Evolutionary conservation across 2,329 filamentous ascomycete species (phyloP), one percentile per base, ranked within the genome.

Genomic region (Phialophora tarda): DNA sequence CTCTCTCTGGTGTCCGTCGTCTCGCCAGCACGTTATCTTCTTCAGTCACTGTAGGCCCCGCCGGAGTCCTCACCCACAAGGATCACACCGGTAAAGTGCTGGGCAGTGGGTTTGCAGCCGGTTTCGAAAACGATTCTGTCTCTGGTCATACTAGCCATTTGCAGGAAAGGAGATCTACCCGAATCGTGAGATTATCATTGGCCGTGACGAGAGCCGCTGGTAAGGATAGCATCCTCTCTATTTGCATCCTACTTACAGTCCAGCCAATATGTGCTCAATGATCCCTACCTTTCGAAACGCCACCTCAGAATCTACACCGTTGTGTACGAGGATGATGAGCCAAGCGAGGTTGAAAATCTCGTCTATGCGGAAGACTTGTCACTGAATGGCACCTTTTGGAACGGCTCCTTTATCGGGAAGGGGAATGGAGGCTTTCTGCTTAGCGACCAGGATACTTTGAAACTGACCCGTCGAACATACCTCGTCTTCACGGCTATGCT

Each of bases 331-430:
- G 71, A 77, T 38, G 77, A 78, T 2, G 75, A 78, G 21, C 74
- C 74, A 0, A 64, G 71, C 14, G 73, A 77, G 24, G 69, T 81
- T n/a, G 73, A 76, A 1, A 77, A 79, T 0, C 72, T 82, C 24
- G 77, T 82, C 5, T 82, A 82, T 63, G 79, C 77, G 2, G 74
- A 81, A 65, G 78, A 82, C 68, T 53, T 80, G 1, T 82, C 81
- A 1, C 71, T 69, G 26, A 80, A 81, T 63, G 80, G 80, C 4
- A 78, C 75, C 0, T 71, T 69, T 24, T 81, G 79, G 78, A 80
- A 81, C 63, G 75, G 72, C 1, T 73, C 73, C 30, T 65, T 69
- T 12, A 78, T 80, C 65, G 75, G 73, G 2, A 75, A 72, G 61
- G 73, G 71, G 0, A 75, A 73, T 50, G 74, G 74, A 5, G 75